A percentile compares a stretch with the other conserved stretches of the same genome.
Evolutionary conservation across 2,329 filamentous ascomycete genomes (phyloP).

Genomic region (Cyanodermella asteris): DNA sequence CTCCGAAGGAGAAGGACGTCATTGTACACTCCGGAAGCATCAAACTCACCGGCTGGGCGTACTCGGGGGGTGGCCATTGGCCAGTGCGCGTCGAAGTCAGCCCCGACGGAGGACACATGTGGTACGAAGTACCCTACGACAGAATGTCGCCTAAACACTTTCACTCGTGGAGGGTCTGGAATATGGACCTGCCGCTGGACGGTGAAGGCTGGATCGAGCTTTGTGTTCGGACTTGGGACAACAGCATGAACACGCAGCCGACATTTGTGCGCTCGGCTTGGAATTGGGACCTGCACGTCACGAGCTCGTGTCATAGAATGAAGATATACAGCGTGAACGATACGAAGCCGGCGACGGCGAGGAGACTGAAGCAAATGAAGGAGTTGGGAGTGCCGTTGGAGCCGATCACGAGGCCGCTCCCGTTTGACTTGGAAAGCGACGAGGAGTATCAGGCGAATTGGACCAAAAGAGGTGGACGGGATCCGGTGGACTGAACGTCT

Average conservation of each 20-base stretch:
- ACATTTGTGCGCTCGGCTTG: constrained; percentile 31
- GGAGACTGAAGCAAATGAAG: constrained; percentile 30
- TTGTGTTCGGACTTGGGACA: constrained; percentile 38
- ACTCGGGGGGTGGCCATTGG: constrained; percentile 36
- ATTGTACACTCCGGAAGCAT: constrained; percentile 39
- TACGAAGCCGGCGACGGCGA: constrained; percentile 24
- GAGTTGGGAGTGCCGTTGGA: constrained; percentile 23
- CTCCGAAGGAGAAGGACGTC: constrained; percentile 36
- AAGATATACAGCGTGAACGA: constrained; percentile 31
- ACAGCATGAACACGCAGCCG: constrained; percentile 38
- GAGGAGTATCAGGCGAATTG: constrained; percentile 27
- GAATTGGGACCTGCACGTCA: constrained; percentile 23
- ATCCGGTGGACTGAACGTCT: constrained; percentile 22
- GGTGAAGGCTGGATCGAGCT: constrained; percentile 40
- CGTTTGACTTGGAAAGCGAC: constrained; percentile 26
- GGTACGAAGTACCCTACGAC: constrained; percentile 40
- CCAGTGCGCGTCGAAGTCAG: constrained; percentile 42
- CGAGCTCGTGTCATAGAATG: constrained; percentile 17
- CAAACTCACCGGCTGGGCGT: constrained; percentile 34
- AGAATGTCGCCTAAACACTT: constrained; percentile 40
- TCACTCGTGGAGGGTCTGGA: constrained; percentile 44
- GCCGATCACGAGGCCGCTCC: constrained; percentile 32
- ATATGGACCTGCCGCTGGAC: constrained; percentile 38
- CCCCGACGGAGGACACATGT: constrained; percentile 38
- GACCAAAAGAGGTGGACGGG: constrained; percentile 18